A percentile compares a stretch with the other conserved stretches of the same genome.
Evolutionary conservation across 805 yeast species (phyloP).

Genomic region (Candida tibetensis): DNA sequence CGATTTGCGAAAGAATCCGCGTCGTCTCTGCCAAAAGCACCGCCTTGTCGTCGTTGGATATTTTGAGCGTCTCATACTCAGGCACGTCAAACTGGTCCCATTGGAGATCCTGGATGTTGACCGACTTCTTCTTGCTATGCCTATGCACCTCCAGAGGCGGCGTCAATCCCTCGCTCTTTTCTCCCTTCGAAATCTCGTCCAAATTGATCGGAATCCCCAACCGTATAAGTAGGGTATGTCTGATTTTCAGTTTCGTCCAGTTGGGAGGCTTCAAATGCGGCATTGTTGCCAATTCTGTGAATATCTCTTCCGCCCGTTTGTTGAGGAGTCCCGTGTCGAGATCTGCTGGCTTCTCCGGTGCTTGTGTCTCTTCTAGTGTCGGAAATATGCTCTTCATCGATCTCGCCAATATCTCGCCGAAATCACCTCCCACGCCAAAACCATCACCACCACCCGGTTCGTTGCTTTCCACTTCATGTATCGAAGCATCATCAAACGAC

Average conservation of each 20-base stretch:
- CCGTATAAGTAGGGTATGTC: constrained; percentile 59
- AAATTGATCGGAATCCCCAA: constrained; percentile 73
- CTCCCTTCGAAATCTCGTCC: constrained; percentile 44
- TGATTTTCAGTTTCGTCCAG: constrained; percentile 67
- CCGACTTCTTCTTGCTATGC: constrained; percentile 5
- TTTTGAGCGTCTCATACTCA: constrained; percentile 27
- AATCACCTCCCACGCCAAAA: too few species aligned
- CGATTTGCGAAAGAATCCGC: constrained; percentile 28
- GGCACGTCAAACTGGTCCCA: constrained; percentile 40
- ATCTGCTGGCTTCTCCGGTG: constrained; percentile 1
- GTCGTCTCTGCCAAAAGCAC: constrained; percentile 23
- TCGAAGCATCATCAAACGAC: constrained; percentile 35
- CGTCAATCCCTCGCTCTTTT: not conserved
- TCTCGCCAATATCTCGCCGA: constrained; percentile 10
- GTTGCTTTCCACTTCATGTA: too few species aligned
- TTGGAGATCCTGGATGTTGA: constrained; percentile 19
- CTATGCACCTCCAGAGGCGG: not conserved
- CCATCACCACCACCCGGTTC: too few species aligned
- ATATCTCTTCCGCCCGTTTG: constrained; percentile 39
- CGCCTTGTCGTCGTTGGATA: constrained; percentile 27
- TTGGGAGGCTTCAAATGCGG: constrained; percentile 57
- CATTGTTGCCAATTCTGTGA: constrained; percentile 45
- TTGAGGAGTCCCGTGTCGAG: constrained; percentile 15
- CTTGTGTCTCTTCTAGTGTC: not conserved
- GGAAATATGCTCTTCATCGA: constrained; percentile 12